Conservation (phyloP, 2,329 filamentous ascomycete species). For the Fusarium fracticaudum region DNA sequence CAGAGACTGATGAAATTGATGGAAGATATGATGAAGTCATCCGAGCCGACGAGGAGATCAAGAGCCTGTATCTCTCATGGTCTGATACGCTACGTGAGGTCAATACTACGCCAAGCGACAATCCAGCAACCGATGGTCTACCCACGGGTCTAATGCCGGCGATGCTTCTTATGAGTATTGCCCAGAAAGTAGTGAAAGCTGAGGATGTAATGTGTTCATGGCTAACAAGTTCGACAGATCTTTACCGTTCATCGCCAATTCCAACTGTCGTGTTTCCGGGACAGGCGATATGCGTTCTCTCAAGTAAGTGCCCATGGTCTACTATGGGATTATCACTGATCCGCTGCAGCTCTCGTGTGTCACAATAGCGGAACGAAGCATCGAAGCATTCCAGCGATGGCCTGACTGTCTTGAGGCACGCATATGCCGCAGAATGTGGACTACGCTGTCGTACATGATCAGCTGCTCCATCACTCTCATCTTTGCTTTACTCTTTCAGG, state of each 20-base stretch:
- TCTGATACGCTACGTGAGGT: neutral
- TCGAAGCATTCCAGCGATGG: neutral
- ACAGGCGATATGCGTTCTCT: neutral
- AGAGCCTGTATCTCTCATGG: neutral
- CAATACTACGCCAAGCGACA: neutral
- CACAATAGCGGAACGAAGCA: neutral
- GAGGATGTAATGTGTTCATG: fast-evolving
- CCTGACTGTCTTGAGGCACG: neutral
- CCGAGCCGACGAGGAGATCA: neutral
- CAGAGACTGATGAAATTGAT: neutral
- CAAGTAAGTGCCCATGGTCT: neutral
- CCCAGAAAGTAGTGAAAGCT: neutral
- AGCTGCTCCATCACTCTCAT: neutral
- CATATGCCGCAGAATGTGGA: neutral
- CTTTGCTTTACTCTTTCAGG: neutral
- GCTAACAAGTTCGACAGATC: neutral
- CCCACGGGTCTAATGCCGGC: neutral
- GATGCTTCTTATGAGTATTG: slow-evolving; percentile 4
- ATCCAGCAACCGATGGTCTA: neutral
- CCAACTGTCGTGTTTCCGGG: neutral
- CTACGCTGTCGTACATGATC: neutral
- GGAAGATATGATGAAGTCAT: neutral
- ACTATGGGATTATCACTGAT: fast-evolving
- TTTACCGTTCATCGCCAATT: neutral
- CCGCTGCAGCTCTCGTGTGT: neutral